These are phyloP conservation scores for Sergeia podlipaevii DNA, from an alignment of 208 protist species.

Conservation along the genomic window DNA sequence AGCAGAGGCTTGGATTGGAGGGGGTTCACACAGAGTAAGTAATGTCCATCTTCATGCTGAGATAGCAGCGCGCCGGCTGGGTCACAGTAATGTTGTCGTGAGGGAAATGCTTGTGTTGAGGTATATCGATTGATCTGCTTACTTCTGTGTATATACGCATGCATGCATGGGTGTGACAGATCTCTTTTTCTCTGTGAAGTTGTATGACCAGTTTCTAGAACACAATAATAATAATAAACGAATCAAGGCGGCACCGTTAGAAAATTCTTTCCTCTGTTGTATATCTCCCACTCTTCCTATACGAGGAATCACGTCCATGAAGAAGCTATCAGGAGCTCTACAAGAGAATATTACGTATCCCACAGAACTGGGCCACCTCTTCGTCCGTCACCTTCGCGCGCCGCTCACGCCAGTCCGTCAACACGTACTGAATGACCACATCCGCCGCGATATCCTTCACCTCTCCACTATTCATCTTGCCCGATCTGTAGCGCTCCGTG, in stretches of 20 bases:
- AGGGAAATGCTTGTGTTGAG: not conserved
- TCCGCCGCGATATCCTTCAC: slow-evolving; percentile 79
- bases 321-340: slow-evolving; percentile 16
- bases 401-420: slow-evolving; percentile 57
- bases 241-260: too few relatives aligned
- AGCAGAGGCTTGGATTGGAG: too few relatives aligned
- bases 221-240: too few relatives aligned
- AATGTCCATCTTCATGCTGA: too few relatives aligned
- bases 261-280: too few relatives aligned
- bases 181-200: too few relatives aligned
- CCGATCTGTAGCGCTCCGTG: slow-evolving; percentile 45
- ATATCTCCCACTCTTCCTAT: too few relatives aligned
- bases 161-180: not conserved
- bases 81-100: too few relatives aligned
- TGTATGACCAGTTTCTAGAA: too few relatives aligned
- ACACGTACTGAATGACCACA: slow-evolving; percentile 53
- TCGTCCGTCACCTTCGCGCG: slow-evolving; percentile 67
- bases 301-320: too few relatives aligned
- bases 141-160: not conserved
- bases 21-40: too few relatives aligned
- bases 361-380: slow-evolving; percentile 57
- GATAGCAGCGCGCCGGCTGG: too few relatives aligned
- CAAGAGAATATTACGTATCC: slow-evolving; percentile 74
- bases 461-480: slow-evolving; percentile 70
- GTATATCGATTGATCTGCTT: not conserved